Base-by-base conservation (phyloP, 352 stramenopile species). In the Blastocystis sp. region DNA sequence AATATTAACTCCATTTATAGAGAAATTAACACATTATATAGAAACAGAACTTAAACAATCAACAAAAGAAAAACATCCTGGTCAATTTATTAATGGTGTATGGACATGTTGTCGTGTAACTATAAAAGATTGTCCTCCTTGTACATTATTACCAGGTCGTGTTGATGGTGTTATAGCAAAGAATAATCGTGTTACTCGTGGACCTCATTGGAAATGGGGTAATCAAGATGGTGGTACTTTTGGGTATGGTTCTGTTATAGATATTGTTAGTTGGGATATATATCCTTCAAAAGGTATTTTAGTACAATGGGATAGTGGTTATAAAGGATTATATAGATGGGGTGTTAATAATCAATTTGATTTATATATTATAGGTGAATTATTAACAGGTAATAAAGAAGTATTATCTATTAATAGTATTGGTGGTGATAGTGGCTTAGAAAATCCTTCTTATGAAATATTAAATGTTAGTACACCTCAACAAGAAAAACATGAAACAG, bases 361-460 rank as follows among this genome's bases (percentile, higher is more conserved):
- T 34, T 4, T 62, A 2, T 19, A 21, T 25, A 11, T 62, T 6
- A 48, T 62, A 9, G n/a, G 23, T 24, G 52, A 62, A 19, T 21
- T 32, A 4, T n/a, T n/a, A n/a, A 25, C n/a, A 13, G 18, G 23
- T 13, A 25, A 33, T 21, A 27, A 25, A 4, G 18, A 13, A 16
- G 10, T 23, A 2, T 37, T 28, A 9, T 9, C 54, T 5, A 16
- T 32, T 1, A 36, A 9, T 19, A 11, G 18, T 19, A 54, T 54
- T n/a, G 52, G 52, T 1, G 54, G 54, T 27, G 52, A 62, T 21
- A 40, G 23, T 10, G 34, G 39, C 3, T 21, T 34, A 21, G 52
- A 62, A 27, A 62, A 62, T 41, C 52, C 52, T 16, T 46, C 52
- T 5, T 62, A 52, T 28, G 52, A 62, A 42, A 49, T 62, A 11